These are phyloP conservation scores for Ashbya aceris DNA, from an alignment of 1,139 yeast species.

Conservation along the genomic window DNA sequence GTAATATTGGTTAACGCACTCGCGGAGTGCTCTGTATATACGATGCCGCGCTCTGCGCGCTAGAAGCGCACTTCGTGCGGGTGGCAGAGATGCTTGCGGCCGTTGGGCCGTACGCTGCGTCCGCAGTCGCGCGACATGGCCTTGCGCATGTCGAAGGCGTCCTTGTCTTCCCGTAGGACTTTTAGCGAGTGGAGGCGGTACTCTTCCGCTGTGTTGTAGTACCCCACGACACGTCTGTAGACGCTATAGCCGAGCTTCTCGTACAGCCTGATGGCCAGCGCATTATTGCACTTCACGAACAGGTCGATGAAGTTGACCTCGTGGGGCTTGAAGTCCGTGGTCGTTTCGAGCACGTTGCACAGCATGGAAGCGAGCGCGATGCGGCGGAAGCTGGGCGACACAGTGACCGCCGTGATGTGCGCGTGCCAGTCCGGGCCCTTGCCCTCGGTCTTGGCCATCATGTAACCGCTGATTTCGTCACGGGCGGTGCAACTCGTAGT, in stretches of 20 bases:
- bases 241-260: conserved; percentile 80
- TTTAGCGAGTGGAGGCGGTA: conserved; percentile 36
- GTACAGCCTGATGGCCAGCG: conserved; percentile 70
- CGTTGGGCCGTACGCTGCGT: conserved; percentile 46
- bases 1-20: neutral
- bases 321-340: conserved; percentile 63
- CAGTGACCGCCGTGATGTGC: conserved; percentile 93
- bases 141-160: conserved; percentile 84
- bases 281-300: conserved; percentile 80
- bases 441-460: conserved; percentile 98
- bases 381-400: conserved; percentile 72
- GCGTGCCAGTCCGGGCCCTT: conserved; percentile 81
- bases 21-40: neutral
- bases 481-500: conserved; percentile 18
- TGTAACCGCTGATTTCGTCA: conserved; percentile 49
- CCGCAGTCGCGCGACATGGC: conserved; percentile 35
- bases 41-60: neutral
- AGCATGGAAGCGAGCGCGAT: conserved; percentile 72
- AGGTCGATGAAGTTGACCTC: conserved; percentile 79
- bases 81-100: conserved; percentile 46
- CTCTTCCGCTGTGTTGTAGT: conserved; percentile 44
- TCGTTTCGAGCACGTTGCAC: conserved; percentile 62
- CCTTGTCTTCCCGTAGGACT: conserved; percentile 51
- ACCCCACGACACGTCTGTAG: conserved; percentile 81
- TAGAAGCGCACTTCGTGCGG: conserved; percentile 46